Evolutionary conservation across 768 basidiomycete genomes (phyloP), one percentile per base, ranked within the genome.

Genomic region (Lentinula sp.): DNA sequence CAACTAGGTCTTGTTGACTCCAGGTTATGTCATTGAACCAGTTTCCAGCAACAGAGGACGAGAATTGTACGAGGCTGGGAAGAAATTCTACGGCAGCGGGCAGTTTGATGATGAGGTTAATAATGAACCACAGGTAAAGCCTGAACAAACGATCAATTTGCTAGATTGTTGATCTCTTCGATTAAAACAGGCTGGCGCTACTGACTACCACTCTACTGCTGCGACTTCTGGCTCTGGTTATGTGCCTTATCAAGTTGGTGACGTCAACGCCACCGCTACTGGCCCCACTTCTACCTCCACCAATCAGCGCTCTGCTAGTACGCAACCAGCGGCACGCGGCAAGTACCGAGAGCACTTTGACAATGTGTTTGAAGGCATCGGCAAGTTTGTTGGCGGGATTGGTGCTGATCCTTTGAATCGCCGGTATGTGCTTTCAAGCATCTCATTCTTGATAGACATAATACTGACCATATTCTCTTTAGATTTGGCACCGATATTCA

Each of bases 11-110:
- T 77, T 96, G 4, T 79, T 96, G 56, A 87, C 95, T 61, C 81
- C 88, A 0, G 94, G 94, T 13, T 98, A 86, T 67, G 84, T 98
- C 35, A 79, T 98, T n/a, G 86, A 92, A 57, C 85, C 89, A 0
- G 80, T 83, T 36, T 92, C 86, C 67, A 85, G 84, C 67, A 78
- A 72, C 18, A 85, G 91, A 54, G 94, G 82, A 0, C 73, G 71
- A 37, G 70, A 80, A 13, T 76, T 98, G 41, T 78, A 81, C 50
- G 89, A 97, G 49, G 74, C 76, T 20, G 94, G 95, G 13, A 83
- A 86, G 55, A 68, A 72, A 23, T 98, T 93, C 78, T 98, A 91
- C 71, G 86, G 61, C 3, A 56, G 52, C 6, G 61, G 61, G 3
- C 12, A 49, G 28, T n/a, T 18, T 2, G 55, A 59, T 16, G 45